phyloP scores from a whole-genome alignment of 176 grass and related monocot species.

The Pharus latifolius region DNA sequence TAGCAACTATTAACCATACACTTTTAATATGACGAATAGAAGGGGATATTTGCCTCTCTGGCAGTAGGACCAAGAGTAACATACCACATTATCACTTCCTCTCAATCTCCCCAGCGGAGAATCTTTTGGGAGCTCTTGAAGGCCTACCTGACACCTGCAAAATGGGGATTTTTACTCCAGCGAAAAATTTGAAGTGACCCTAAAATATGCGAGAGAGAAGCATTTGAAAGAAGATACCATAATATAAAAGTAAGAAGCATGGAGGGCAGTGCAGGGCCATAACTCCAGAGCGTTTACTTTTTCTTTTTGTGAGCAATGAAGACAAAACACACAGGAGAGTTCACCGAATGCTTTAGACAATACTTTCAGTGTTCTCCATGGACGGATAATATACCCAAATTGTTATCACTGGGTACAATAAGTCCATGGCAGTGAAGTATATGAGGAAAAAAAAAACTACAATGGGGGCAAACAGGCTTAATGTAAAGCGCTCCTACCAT shows the following conservation, averaged over 20 bases:
- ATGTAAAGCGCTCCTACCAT: background rate
- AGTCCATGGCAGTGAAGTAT: too few species aligned
- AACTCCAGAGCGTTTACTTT: background rate
- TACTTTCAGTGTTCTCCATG: too few species aligned
- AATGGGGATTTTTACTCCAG: background rate
- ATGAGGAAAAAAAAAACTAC: too few species aligned
- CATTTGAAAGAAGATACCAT: background rate
- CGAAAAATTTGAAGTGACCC: background rate
- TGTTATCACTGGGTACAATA: too few species aligned
- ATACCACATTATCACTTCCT: constrained; percentile 98
- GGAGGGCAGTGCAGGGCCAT: background rate
- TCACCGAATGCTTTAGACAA: too few species aligned
- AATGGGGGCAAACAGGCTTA: too few species aligned
- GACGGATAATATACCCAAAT: too few species aligned
- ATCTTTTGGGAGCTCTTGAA: constrained; percentile 79
- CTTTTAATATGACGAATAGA: too few species aligned
- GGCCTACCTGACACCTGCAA: constrained; percentile 76
- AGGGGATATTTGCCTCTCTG: too few species aligned
- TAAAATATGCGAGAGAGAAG: background rate
- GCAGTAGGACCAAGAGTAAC: background rate
- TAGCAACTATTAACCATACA: too few species aligned
- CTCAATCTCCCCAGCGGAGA: constrained; percentile 78
- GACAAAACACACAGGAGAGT: too few species aligned
- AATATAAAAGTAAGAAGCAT: background rate
- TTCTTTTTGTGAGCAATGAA: too few species aligned